phyloP scores from a whole-genome alignment of 345 rosid species.

The Raphanus sativus region DNA sequence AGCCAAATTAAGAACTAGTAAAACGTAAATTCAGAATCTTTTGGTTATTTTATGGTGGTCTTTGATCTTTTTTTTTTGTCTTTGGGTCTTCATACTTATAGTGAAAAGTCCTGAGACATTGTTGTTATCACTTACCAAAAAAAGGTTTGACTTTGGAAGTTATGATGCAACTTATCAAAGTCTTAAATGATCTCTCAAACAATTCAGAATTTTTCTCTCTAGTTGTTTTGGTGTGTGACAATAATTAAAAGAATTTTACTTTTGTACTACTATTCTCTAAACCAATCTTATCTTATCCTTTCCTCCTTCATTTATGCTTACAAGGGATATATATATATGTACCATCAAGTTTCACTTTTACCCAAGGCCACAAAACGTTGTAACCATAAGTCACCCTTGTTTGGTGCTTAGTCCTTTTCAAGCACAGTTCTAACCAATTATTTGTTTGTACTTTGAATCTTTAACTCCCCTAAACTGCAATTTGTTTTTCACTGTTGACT shows the following conservation, averaged over 20 bases:
- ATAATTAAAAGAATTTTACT: not conserved
- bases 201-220: not conserved
- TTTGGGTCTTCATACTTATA: constrained; percentile 16
- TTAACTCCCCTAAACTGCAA: not conserved
- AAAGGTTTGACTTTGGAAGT: constrained; percentile 18
- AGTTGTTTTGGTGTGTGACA: not conserved
- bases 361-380: constrained; percentile 26
- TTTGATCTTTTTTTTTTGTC: constrained; percentile 21
- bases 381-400: constrained; percentile 17
- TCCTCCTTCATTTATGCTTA: not conserved
- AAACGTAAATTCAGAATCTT: not conserved
- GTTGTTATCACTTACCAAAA: constrained; percentile 1
- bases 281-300: constrained; percentile 35
- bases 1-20: not conserved
- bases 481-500: not conserved
- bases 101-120: constrained; percentile 7
- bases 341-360: constrained; percentile 32
- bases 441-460: constrained; percentile 25
- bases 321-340: not conserved
- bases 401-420: constrained; percentile 36
- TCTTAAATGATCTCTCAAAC: not conserved
- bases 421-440: constrained; percentile 29
- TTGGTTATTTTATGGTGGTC: constrained; percentile 14
- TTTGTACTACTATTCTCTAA: constrained; percentile 1
- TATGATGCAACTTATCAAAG: not conserved